phyloP scores from a whole-genome alignment of 2,329 filamentous ascomycete species.

The Reticulascus tulasneorum region DNA sequence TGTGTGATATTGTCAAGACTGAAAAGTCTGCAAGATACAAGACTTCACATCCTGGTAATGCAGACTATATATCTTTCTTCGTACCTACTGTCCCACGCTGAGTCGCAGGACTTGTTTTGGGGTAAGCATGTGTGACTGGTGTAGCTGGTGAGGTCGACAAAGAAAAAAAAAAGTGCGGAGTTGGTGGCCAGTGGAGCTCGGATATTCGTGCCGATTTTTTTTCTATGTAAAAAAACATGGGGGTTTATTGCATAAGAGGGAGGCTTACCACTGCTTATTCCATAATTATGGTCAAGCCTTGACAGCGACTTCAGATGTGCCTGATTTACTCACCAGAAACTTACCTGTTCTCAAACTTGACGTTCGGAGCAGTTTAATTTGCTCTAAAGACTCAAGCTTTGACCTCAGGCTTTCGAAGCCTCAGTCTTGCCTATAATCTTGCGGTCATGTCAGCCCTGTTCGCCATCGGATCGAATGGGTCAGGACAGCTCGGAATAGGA shows the following conservation, averaged over 20 bases:
- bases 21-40: constrained; percentile 11
- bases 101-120: constrained; percentile 1
- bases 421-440: too few species aligned
- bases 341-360: too few species aligned
- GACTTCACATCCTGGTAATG: constrained; percentile 15
- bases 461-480: constrained; percentile 73
- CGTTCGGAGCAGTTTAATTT: too few species aligned
- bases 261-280: too few species aligned
- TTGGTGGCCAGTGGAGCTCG: constrained; percentile 1
- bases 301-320: too few species aligned
- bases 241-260: too few species aligned
- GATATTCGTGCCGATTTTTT: constrained; percentile 15
- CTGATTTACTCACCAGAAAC: too few species aligned
- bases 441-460: constrained; percentile 57
- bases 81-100: neutral
- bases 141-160: constrained; percentile 3
- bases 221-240: too few species aligned
- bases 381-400: too few species aligned
- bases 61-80: constrained; percentile 1
- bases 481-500: constrained; percentile 68
- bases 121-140: neutral
- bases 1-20: constrained; percentile 1
- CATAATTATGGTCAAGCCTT: too few species aligned
- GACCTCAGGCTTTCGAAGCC: too few species aligned
- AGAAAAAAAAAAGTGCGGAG: neutral